Base-by-base conservation (phyloP, 345 rosid species). In the Clarkia xantiana region DNA sequence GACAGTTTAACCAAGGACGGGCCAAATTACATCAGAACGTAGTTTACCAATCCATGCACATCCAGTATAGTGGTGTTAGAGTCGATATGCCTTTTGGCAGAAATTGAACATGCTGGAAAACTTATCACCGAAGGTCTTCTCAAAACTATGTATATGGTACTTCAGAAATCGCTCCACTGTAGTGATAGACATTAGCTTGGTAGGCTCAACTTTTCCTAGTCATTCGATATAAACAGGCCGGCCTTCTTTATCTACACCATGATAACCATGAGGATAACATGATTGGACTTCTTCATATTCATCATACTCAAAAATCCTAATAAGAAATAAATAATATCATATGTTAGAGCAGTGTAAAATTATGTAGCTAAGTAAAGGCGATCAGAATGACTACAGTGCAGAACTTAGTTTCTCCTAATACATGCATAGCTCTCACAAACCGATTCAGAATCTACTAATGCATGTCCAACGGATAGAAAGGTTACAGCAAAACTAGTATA, bases 241-340 rank as follows among this genome's bases (percentile, higher is more conserved):
- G 1, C 98, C 96, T 29, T 63, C 83, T 81, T 77, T 83, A 51
- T 90, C 97, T 54, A 83, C 77, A 52, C 97, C 97, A 74, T 90
- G 97, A 62, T 83, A 90, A 61, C 96, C 97, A 62, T 86, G 96
- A 54, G 97, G 97, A 66, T 90, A 90, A 62, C 72, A 78, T 0
- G 62, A 68, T 64, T 76, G 88, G 47, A 90, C 94, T 75, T 77
- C 69, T 73, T 81, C 83, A 25, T 65, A 76, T 54, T 90, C 97
- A 53, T 81, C 76, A 66, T 79, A 90, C 29, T 71, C 73, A 77
- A 83, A n/a, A 90, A 79, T 86, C 97, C 97, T 90, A 64, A 55
- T 58, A 29, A 52, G 62, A 18, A 50, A n/a, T n/a, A n/a, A n/a
- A n/a, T 34, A n/a, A 40, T 29, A 49, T 7, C 38, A 49, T 4